Conservation (phyloP, 176 grass and related monocot genomes). For the Secale cereale region DNA sequence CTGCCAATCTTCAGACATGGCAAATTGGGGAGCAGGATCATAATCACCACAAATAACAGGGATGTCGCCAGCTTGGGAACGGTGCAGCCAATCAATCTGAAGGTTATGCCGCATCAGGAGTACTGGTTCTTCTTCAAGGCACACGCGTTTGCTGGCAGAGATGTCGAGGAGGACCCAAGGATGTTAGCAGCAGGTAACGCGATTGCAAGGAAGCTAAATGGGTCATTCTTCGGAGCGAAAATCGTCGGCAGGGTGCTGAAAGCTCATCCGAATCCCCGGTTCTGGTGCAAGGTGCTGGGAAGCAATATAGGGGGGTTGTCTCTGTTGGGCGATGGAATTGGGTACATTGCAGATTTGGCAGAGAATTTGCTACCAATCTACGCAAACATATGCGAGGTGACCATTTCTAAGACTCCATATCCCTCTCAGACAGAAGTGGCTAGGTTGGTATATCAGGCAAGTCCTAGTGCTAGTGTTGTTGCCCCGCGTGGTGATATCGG, state of each 20-base stretch:
- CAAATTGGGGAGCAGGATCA: constrained; percentile 14
- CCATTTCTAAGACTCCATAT: not conserved
- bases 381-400: not conserved
- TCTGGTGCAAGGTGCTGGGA: constrained; percentile 1
- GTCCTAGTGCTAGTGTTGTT: not conserved
- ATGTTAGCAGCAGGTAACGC: not conserved
- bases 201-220: not conserved
- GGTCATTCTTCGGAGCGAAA: not conserved
- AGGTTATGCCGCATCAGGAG: not conserved
- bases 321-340: not conserved
- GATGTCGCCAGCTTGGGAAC: not conserved
- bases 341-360: not conserved
- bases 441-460: not conserved
- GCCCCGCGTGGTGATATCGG: not conserved
- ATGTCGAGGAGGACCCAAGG: not conserved
- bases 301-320: constrained; percentile 8
- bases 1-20: not conserved
- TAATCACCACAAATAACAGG: not conserved
- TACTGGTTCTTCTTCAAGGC: constrained; percentile 40
- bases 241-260: not conserved
- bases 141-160: not conserved
- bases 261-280: not conserved
- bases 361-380: constrained; percentile 5
- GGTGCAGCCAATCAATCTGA: not conserved
- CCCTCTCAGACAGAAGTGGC: not conserved